Evolutionary conservation across 345 rosid species (phyloP), one percentile per base, ranked within the genome.

Genomic region (Dipteronia sinensis): DNA sequence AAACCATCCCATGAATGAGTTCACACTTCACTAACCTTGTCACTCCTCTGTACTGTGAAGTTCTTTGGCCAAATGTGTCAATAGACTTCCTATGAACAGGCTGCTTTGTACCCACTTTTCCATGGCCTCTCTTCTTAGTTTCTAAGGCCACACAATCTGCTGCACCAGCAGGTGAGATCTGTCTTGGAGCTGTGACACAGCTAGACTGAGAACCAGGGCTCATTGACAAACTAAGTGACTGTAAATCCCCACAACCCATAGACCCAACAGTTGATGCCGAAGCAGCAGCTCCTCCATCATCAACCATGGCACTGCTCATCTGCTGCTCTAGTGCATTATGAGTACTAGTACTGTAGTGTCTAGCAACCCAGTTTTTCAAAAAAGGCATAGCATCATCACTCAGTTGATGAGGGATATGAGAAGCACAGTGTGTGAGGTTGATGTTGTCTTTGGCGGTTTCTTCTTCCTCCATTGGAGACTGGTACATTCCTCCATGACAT

Each of bases 21-120:
- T 34, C 38, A 72, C 82, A 34, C 6, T 34, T 34, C 38, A 72
- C 82, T 59, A 71, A 89, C 97, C 97, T 89, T 23, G 97, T 92
- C 53, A 92, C 97, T 3, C 97, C 97, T 85, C 97, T 88, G 76
- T 88, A 92, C 88, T 92, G 97, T 6, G 97, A 92, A 16, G 97
- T 92, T 83, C 97, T 86, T 77, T 92, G 97, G 12, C 97, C 97
- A 79, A 92, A 92, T 51, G 94, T 90, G 80, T 92, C 97, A 29
- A 92, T 88, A 75, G 97, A 92, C 80, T 92, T 92, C 82, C 97
- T 84, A 79, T 90, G 94, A 71, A 90, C 92, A 59, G 97, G 87
- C 76, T 87, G 94, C 82, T 89, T 90, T 76, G 87, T 86, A 51
- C 86, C 89, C 74, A 68, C 86, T 73, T 86, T 91, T 19, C 80